Evolutionary conservation across 1,284 basidiomycete species (phyloP).

Genomic region (Erythrobasidium hasegawianum): DNA sequence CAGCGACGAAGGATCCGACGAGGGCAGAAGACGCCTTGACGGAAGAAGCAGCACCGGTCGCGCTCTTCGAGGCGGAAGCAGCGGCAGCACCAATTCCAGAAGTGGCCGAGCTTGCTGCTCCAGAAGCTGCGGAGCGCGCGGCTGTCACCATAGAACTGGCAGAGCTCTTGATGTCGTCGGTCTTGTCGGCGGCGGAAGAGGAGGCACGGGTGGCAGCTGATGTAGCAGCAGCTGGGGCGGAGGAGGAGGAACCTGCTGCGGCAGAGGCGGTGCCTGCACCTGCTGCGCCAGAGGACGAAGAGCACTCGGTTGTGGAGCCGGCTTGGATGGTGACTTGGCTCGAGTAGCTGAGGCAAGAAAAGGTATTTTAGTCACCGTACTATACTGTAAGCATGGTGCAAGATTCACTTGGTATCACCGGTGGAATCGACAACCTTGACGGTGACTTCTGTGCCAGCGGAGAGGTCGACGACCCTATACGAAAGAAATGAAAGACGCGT

Average conservation of each 20-base stretch:
- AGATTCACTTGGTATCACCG: slow-evolving; percentile 35
- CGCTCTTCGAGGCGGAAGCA: slow-evolving; percentile 11
- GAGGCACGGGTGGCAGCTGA: background rate
- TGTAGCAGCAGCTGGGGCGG: background rate
- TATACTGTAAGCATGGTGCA: background rate
- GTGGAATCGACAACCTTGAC: slow-evolving; percentile 45
- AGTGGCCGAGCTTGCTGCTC: background rate
- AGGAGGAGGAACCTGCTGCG: slow-evolving; percentile 8
- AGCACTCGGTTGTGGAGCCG: slow-evolving; percentile 26
- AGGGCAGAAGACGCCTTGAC: slow-evolving; percentile 3
- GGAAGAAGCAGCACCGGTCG: slow-evolving; percentile 5
- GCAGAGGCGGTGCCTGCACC: slow-evolving; percentile 1
- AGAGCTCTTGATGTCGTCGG: background rate
- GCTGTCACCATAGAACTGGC: background rate
- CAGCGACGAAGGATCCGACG: slow-evolving; percentile 9
- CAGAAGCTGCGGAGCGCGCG: background rate
- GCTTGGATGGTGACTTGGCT: slow-evolving; percentile 19
- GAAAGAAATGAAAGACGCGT: background rate
- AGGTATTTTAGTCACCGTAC: background rate
- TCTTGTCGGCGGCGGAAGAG: background rate
- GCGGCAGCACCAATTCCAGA: slow-evolving; percentile 19
- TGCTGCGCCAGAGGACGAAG: background rate
- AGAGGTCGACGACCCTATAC: slow-evolving; percentile 47
- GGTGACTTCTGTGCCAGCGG: slow-evolving; percentile 46
- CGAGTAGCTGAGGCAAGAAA: slow-evolving; percentile 12